phyloP scores from a whole-genome alignment of 345 rosid species.

The Hirschfeldia incana region DNA sequence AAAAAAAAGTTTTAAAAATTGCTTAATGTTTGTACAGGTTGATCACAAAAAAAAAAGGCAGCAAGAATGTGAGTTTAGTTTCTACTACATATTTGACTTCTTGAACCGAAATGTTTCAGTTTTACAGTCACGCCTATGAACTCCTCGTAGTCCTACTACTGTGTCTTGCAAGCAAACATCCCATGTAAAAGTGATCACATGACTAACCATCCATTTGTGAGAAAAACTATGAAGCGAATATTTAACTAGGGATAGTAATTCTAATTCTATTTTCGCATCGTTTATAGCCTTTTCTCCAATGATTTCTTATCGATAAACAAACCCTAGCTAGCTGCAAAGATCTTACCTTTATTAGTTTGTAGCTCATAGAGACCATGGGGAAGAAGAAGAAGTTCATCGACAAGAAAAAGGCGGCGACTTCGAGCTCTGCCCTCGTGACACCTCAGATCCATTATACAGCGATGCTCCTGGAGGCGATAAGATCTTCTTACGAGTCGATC shows the following conservation, averaged over 20 bases:
- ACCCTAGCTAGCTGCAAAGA: neutral
- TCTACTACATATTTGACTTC: slow-evolving; percentile 25
- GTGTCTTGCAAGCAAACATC: slow-evolving; percentile 74
- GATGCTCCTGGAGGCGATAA: slow-evolving; percentile 65
- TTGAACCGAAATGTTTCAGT: slow-evolving; percentile 46
- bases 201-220: neutral
- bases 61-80: neutral
- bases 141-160: slow-evolving; percentile 73
- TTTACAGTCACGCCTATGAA: slow-evolving; percentile 66
- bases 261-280: neutral
- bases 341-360: neutral
- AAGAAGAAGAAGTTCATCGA: slow-evolving; percentile 80
- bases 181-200: slow-evolving; percentile 42
- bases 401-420: slow-evolving; percentile 83
- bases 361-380: slow-evolving; percentile 47
- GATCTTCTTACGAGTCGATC: slow-evolving; percentile 81
- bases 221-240: neutral
- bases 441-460: slow-evolving; percentile 64
- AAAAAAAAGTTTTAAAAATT: neutral
- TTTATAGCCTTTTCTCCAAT: neutral
- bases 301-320: neutral
- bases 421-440: slow-evolving; percentile 77
- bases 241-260: too few species aligned
- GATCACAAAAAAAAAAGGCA: neutral
- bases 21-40: neutral